These are phyloP conservation scores for Pseudoperonospora humuli DNA, from an alignment of 352 stramenopile species.

Conservation along the genomic window DNA sequence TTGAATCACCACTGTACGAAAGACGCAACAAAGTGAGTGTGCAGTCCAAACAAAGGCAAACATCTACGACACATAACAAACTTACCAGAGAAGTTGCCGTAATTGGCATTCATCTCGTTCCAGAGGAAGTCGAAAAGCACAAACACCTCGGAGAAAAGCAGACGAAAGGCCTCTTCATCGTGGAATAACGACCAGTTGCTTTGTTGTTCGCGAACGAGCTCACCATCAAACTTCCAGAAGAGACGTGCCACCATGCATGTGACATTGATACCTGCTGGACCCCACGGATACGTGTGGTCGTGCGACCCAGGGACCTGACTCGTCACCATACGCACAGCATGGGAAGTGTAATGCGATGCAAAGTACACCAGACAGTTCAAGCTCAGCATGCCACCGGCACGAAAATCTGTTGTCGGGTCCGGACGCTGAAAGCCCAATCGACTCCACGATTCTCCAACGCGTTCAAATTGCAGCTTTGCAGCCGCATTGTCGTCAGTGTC, in stretches of 20 bases:
- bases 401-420: constrained; percentile 82
- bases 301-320: constrained; percentile 72
- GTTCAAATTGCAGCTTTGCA: constrained; percentile 45
- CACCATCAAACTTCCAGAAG: constrained; percentile 77
- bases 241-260: constrained; percentile 73
- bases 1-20: constrained; percentile 63
- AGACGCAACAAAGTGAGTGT: constrained; percentile 6
- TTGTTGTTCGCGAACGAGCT: constrained; percentile 52
- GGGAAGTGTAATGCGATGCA: constrained; percentile 51
- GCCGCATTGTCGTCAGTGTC: neutral
- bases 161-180: constrained; percentile 58
- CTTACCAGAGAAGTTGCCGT: constrained; percentile 72
- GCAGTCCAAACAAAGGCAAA: neutral
- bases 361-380: constrained; percentile 80
- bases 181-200: constrained; percentile 70
- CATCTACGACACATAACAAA: constrained; percentile 2
- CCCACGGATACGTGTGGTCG: constrained; percentile 78
- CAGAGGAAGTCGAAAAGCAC: constrained; percentile 79
- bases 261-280: constrained; percentile 79
- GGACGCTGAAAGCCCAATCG: constrained; percentile 76
- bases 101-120: constrained; percentile 82
- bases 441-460: constrained; percentile 68
- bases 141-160: constrained; percentile 78
- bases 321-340: constrained; percentile 68
- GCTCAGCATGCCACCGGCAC: constrained; percentile 70